A percentile compares a stretch with the other conserved stretches of the same genome.
Evolutionary conservation across 1,284 basidiomycete species (phyloP).

Genomic region (Rhodotorula glutinis): DNA sequence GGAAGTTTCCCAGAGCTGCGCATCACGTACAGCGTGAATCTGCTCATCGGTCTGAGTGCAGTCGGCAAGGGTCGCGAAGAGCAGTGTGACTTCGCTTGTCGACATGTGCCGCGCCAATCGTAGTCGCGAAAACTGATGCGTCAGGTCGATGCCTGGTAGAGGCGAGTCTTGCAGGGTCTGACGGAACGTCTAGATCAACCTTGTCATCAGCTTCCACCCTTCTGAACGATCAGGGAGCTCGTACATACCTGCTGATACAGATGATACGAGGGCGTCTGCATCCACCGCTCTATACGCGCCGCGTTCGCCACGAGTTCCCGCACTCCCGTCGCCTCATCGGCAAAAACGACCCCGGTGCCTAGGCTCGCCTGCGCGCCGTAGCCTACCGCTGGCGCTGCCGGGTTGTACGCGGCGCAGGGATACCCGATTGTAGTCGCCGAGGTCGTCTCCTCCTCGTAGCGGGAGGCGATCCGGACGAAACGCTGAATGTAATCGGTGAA

Average conservation of each 20-base stretch:
- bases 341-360: conserved; percentile 67
- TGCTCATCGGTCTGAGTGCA: conserved; percentile 75
- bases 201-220: not conserved
- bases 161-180: conserved; percentile 52
- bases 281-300: conserved; percentile 75
- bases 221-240: not conserved
- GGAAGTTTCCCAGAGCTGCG: no score
- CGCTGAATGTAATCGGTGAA: conserved; percentile 71
- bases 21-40: conserved; percentile 78
- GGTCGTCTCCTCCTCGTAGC: conserved; percentile 70
- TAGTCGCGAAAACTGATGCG: conserved; percentile 68
- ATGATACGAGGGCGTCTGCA: conserved; percentile 64
- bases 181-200: conserved; percentile 57
- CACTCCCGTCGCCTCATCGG: conserved; percentile 60
- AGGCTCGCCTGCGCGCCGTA: conserved; percentile 47
- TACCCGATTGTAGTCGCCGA: conserved; percentile 66
- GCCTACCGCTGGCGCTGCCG: conserved; percentile 27
- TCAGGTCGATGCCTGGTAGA: conserved; percentile 64
- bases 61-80: conserved; percentile 69
- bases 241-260: conserved; percentile 57
- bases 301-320: conserved; percentile 67
- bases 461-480: conserved; percentile 70
- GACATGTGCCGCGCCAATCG: conserved; percentile 61
- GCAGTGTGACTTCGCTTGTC: conserved; percentile 65
- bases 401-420: conserved; percentile 48